Conservation (phyloP, 805 yeast species). For the Lachancea thermotolerans region DNA sequence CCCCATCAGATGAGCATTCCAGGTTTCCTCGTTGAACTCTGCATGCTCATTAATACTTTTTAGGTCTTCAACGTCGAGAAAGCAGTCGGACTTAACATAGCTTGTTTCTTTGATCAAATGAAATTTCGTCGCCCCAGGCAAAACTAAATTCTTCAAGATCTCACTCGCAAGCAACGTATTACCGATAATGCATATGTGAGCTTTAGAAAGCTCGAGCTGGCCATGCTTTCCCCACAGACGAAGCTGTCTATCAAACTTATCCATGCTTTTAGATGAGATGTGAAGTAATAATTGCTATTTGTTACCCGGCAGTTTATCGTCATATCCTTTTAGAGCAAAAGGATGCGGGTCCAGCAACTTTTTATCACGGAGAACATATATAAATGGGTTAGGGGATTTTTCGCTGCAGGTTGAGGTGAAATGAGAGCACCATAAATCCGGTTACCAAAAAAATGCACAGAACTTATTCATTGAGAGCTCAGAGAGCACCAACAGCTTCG, state of each 20-base stretch:
- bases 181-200: constrained; percentile 57
- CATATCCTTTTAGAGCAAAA: constrained; percentile 7
- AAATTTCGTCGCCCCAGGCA: constrained; percentile 67
- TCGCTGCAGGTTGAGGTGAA: not conserved
- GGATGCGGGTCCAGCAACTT: constrained; percentile 6
- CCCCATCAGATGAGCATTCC: constrained; percentile 3
- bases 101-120: constrained; percentile 39
- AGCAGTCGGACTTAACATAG: not conserved
- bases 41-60: not conserved
- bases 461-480: constrained; percentile 73
- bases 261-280: constrained; percentile 14
- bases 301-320: constrained; percentile 7
- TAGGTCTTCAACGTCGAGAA: not conserved
- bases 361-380: not conserved
- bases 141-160: constrained; percentile 63
- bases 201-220: constrained; percentile 49
- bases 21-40: not conserved
- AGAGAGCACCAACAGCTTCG: constrained; percentile 77
- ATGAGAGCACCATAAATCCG: not conserved
- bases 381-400: constrained; percentile 1
- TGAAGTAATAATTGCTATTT: not conserved
- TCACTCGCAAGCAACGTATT: constrained; percentile 59
- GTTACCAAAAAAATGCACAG: constrained; percentile 51
- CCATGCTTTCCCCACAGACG: constrained; percentile 82
- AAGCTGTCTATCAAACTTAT: constrained; percentile 72